Evolutionary conservation across 164 flowering plant genomes (phyloP), one percentile per base, ranked within the genome.

Genomic region (Sedum album): DNA sequence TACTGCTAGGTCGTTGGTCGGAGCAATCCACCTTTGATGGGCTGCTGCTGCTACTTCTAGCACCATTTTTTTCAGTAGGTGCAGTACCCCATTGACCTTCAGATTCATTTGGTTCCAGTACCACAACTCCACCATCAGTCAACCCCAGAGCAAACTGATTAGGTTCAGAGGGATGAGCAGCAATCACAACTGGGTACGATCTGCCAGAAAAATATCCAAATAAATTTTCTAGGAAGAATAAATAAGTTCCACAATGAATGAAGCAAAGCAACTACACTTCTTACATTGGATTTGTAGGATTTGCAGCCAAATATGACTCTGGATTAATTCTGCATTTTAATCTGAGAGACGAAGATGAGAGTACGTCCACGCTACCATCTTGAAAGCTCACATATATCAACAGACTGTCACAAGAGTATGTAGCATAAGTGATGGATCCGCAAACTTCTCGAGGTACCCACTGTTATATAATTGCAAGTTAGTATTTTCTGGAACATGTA

Each of bases 41-140:
- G 36, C 84, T 55, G 23, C 78, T 72, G 75, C 82, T 83, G 38
- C 85, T 79, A 4, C 46, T 41, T 2, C 83, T 86, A 17, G 83
- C 81, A 68, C 88, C 86, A 69, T 85, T 84, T 72, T 88, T 91
- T 8, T 69, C 73, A 4, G 97, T 91, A 42, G 90, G 91, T 11
- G 79, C 25, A 18, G 83, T 73, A 31, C 98, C 96, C 98, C 98
- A 92, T 76, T 82, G 84, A 6, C 90, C 90, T 79, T 90, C 98
- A 6, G 90, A 70, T 65, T 87, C 96, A 42, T 80, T 69, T 35
- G 98, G 98, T 81, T 92, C 98, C 5, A 92, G 76, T 7, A 92
- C 80, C 66, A 77, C 72, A 8, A 92, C 96, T 35, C 89, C 92
- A 62, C 98, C 98, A 80, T 92, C 95, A 60, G 82, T 80, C 28